A percentile compares a stretch with the other conserved stretches of the same genome.
These are phyloP conservation scores for Colletotrichum ledebouriae DNA, from an alignment of 2,329 filamentous ascomycete species.

Conservation along the genomic window DNA sequence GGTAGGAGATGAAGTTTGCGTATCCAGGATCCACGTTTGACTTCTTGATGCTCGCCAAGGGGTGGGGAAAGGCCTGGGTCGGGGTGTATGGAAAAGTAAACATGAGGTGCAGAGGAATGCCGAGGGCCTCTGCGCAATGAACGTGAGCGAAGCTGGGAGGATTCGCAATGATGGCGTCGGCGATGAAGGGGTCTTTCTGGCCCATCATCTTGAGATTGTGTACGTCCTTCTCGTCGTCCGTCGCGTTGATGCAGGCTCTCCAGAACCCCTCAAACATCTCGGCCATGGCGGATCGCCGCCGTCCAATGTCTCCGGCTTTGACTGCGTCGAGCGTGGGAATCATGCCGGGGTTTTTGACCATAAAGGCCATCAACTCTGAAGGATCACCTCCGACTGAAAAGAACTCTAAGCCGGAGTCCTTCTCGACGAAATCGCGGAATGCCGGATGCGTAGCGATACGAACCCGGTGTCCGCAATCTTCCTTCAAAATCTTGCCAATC, in stretches of 20 bases:
- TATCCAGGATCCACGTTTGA: conserved; percentile 80
- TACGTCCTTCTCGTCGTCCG: conserved; percentile 74
- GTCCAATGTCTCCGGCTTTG: conserved; percentile 78
- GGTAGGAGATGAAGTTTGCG: conserved; percentile 85
- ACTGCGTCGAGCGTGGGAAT: conserved; percentile 81
- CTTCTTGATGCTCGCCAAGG: conserved; percentile 80
- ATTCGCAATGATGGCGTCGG: conserved; percentile 88
- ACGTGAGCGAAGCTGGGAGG: conserved; percentile 83
- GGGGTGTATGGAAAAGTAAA: conserved; percentile 89
- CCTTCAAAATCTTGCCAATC: conserved; percentile 78
- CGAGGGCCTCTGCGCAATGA: conserved; percentile 83
- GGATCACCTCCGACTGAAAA: conserved; percentile 86
- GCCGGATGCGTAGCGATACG: conserved; percentile 83
- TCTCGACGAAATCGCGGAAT: conserved; percentile 81
- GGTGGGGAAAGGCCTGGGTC: conserved; percentile 81
- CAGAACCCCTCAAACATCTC: conserved; percentile 89
- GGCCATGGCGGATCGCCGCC: conserved; percentile 77
- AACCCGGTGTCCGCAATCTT: conserved; percentile 80
- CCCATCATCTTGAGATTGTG: conserved; percentile 76
- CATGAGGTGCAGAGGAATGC: conserved; percentile 85
- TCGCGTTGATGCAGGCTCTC: conserved; percentile 81
- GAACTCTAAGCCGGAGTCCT: conserved; percentile 81
- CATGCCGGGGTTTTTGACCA: conserved; percentile 87
- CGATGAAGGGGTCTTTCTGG: conserved; percentile 71
- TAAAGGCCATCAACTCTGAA: conserved; percentile 86